phyloP scores from a whole-genome alignment of 768 basidiomycete species.

The Lactarius pseudohatsudake region DNA sequence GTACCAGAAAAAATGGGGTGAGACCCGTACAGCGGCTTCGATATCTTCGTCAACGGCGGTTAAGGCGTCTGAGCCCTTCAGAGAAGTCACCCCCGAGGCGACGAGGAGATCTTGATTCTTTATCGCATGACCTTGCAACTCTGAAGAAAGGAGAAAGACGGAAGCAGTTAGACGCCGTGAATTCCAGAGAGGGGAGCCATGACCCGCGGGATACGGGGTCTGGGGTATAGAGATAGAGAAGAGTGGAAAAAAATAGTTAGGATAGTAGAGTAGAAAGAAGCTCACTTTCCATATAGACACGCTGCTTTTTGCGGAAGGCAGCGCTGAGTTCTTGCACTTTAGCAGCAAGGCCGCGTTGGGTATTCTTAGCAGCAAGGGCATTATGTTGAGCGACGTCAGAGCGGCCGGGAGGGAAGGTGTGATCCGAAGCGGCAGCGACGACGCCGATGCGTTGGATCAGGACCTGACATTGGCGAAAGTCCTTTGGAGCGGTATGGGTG shows the following conservation, averaged over 20 bases:
- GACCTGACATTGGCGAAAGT: constrained; percentile 43
- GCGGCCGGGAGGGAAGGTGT: constrained; percentile 63
- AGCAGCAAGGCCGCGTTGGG: constrained; percentile 93
- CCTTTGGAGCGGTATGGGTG: constrained; percentile 34
- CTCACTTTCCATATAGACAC: constrained; percentile 97
- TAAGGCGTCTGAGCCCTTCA: constrained; percentile 79
- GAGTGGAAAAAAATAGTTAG: constrained; percentile 5
- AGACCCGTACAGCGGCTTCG: constrained; percentile 64
- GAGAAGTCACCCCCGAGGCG: constrained; percentile 82
- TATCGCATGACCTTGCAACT: constrained; percentile 95
- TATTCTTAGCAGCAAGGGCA: constrained; percentile 80
- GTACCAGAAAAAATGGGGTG: constrained; percentile 3
- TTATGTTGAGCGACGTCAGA: constrained; percentile 48
- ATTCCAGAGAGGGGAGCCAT: constrained; percentile 5
- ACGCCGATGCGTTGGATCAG: constrained; percentile 77
- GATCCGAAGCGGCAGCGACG: constrained; percentile 41
- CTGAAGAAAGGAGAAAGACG: constrained; percentile 42
- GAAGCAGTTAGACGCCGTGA: constrained; percentile 4
- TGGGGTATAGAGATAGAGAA: constrained; percentile 20
- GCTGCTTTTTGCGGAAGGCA: constrained; percentile 94
- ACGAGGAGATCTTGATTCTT: constrained; percentile 94
- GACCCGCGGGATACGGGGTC: constrained; percentile 25
- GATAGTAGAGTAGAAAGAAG: constrained; percentile 31
- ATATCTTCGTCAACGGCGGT: constrained; percentile 90
- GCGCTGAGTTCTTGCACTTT: constrained; percentile 93